phyloP scores from a whole-genome alignment of 768 basidiomycete species.

The Termitomyces eurrhizus region DNA sequence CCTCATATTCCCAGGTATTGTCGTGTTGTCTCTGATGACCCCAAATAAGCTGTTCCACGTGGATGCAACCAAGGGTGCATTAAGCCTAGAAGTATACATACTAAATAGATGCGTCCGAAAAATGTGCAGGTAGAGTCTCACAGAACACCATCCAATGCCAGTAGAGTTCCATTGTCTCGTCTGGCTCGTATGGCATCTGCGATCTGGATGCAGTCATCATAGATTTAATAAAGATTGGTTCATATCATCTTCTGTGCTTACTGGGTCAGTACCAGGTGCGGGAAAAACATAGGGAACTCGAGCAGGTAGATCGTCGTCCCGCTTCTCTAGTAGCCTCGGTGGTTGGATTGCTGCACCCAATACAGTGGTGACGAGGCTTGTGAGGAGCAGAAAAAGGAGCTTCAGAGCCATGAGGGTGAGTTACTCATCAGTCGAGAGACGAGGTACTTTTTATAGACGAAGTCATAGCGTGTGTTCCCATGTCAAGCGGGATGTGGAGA shows the following conservation, averaged over 20 bases:
- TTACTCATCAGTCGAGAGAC: background rate
- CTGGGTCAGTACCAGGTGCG: slow-evolving; percentile 27
- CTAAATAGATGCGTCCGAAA: background rate
- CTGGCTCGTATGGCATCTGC: slow-evolving; percentile 34
- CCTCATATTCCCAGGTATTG: slow-evolving; percentile 29
- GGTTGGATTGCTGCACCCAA: slow-evolving; percentile 6
- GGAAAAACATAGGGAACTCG: slow-evolving; percentile 42
- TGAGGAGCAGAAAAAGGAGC: slow-evolving; percentile 6
- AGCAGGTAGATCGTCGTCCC: slow-evolving; percentile 36
- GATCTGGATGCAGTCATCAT: slow-evolving; percentile 20
- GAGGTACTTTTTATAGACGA: slow-evolving; percentile 3
- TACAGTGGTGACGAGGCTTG: slow-evolving; percentile 2
- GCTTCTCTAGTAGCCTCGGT: slow-evolving; percentile 10
- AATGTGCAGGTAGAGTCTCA: slow-evolving; percentile 14
- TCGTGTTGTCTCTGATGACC: slow-evolving; percentile 26
- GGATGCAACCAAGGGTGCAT: slow-evolving; percentile 25
- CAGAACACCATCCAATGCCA: slow-evolving; percentile 37
- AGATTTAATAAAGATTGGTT: too few relatives aligned
- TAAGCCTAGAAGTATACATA: slow-evolving; percentile 17
- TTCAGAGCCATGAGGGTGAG: background rate
- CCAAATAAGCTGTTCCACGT: slow-evolving; percentile 31
- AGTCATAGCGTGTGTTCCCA: background rate
- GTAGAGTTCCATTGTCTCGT: slow-evolving; percentile 28
- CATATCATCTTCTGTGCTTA: slow-evolving; percentile 4
- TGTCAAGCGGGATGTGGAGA: background rate